Percentiles rank a stretch among this genome's conserved stretches.
phyloP scores from a whole-genome alignment of 768 basidiomycete species.

The Lactarius trivialis region DNA sequence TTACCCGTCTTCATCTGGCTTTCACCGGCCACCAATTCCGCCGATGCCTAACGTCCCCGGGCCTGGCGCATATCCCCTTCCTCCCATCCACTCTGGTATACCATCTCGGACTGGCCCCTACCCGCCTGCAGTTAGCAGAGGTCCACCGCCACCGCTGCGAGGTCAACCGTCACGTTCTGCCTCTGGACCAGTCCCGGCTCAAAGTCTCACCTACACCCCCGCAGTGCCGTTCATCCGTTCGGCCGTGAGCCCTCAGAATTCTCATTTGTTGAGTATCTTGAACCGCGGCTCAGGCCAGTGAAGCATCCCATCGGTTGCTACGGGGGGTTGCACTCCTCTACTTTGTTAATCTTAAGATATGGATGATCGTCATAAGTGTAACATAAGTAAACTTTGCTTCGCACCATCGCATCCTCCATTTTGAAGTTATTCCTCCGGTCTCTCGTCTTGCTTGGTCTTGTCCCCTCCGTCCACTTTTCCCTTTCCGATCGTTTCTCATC shows the following conservation, averaged over 20 bases:
- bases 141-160: slow-evolving; percentile 16
- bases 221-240: neutral
- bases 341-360: slow-evolving; percentile 15
- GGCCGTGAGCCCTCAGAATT: neutral
- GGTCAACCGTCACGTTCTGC: slow-evolving; percentile 9
- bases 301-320: slow-evolving; percentile 4
- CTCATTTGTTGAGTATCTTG: slow-evolving; percentile 15
- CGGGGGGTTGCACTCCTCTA: slow-evolving; percentile 1
- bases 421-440: slow-evolving; percentile 17
- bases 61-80: neutral
- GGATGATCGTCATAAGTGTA: slow-evolving; percentile 19
- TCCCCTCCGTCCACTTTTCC: neutral
- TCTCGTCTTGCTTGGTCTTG: slow-evolving; percentile 12
- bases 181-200: neutral
- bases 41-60: slow-evolving; percentile 3
- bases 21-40: slow-evolving; percentile 10
- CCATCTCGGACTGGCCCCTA: slow-evolving; percentile 19
- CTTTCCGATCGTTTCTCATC: neutral
- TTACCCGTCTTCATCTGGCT: slow-evolving; percentile 14
- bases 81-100: slow-evolving; percentile 1
- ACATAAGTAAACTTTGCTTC: slow-evolving; percentile 17
- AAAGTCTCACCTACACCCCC: neutral
- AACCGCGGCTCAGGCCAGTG: slow-evolving; percentile 17
- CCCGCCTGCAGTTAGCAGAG: slow-evolving; percentile 4
- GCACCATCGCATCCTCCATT: slow-evolving; percentile 12